Conservation (phyloP, 2,329 filamentous ascomycete genomes). For the Fusarium cicatricum region DNA sequence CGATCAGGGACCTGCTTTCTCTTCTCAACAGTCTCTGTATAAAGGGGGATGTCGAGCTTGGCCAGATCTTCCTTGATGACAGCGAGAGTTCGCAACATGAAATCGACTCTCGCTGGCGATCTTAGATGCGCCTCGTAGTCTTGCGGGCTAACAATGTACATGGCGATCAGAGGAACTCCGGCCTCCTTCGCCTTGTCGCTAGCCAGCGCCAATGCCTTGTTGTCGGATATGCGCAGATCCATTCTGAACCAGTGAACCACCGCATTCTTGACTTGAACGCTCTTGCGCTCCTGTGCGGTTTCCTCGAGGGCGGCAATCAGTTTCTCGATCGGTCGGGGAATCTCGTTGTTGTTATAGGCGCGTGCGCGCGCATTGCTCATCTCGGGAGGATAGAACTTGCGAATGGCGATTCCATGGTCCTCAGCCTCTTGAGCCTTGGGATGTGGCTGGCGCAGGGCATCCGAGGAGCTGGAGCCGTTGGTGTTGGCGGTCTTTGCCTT, state of each 20-base stretch:
- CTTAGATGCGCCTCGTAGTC: conserved; percentile 85
- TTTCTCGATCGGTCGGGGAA: conserved; percentile 77
- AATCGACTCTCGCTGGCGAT: conserved; percentile 78
- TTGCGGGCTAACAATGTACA: conserved; percentile 84
- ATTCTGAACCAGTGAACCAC: conserved; percentile 93
- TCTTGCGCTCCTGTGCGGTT: conserved; percentile 63
- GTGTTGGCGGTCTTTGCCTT: conserved; percentile 45
- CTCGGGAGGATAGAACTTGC: conserved; percentile 83
- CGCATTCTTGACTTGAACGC: conserved; percentile 63
- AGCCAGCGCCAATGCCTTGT: conserved; percentile 74
- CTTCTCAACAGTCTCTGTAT: conserved; percentile 75
- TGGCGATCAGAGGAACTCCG: conserved; percentile 74
- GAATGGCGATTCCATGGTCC: conserved; percentile 69
- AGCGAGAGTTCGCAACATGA: conserved; percentile 76
- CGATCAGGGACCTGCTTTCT: conserved; percentile 68
- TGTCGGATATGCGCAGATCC: conserved; percentile 79
- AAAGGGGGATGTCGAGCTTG: conserved; percentile 78
- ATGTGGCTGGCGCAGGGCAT: conserved; percentile 56
- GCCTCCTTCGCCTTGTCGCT: conserved; percentile 69
- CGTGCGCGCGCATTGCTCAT: conserved; percentile 83
- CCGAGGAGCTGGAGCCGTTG: conserved; percentile 29
- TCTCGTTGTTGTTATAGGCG: conserved; percentile 74
- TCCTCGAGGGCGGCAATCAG: conserved; percentile 68
- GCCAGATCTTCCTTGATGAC: conserved; percentile 72
- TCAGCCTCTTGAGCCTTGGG: conserved; percentile 57